Conservation (phyloP, 768 basidiomycete genomes). For the Mycena floridula region DNA sequence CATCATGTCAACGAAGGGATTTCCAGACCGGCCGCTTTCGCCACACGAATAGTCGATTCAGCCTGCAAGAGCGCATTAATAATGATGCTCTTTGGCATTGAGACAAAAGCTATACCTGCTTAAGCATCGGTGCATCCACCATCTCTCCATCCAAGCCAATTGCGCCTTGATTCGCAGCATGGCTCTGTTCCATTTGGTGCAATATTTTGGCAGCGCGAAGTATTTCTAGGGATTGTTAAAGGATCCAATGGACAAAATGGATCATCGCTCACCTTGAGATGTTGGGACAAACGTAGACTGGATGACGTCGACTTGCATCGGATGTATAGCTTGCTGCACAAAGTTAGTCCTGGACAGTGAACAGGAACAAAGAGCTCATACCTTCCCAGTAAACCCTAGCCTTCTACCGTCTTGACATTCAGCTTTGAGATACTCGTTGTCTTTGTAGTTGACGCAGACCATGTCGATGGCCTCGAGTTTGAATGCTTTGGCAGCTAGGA, state of each 20-base stretch:
- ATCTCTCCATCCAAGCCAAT: constrained; percentile 77
- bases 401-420: constrained; percentile 77
- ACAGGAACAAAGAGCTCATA: too few relatives aligned
- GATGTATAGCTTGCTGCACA: constrained; percentile 89
- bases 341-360: too few relatives aligned
- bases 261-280: constrained; percentile 59
- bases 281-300: constrained; percentile 78
- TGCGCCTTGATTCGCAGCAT: constrained; percentile 53
- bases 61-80: constrained; percentile 25
- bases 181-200: constrained; percentile 53
- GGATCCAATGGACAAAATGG: background rate
- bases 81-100: background rate
- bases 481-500: constrained; percentile 78
- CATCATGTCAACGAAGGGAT: constrained; percentile 36
- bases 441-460: constrained; percentile 88
- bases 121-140: constrained; percentile 91
- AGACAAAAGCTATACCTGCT: constrained; percentile 49
- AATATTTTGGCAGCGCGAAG: constrained; percentile 70
- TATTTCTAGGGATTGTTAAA: constrained; percentile 46
- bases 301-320: constrained; percentile 71
- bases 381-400: constrained; percentile 92
- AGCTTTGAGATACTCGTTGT: constrained; percentile 54
- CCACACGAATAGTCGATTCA: constrained; percentile 44
- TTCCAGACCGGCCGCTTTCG: constrained; percentile 46
- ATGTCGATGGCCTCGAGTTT: constrained; percentile 86